A percentile compares a stretch with the other conserved stretches of the same genome.
Conservation (phyloP, 2,329 filamentous ascomycete genomes). For the Nemania bipapillata region DNA sequence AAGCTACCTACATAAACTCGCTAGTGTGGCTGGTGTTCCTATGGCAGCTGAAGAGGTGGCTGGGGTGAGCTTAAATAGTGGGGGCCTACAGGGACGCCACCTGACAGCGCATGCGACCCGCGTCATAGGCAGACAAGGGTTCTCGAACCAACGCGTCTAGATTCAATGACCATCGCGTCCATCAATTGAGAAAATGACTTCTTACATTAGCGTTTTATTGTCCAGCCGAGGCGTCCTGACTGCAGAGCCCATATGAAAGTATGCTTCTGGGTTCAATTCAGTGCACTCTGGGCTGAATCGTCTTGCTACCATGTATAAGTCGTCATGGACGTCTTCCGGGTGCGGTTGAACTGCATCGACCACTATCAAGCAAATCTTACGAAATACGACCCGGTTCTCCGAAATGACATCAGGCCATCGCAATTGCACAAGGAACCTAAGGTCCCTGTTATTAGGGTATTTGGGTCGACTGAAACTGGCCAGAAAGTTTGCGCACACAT, state of each 20-base stretch:
- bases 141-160: constrained; percentile 32
- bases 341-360: constrained; percentile 95
- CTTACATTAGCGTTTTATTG: neutral
- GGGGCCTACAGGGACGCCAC: constrained; percentile 17
- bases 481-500: constrained; percentile 97
- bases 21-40: constrained; percentile 30
- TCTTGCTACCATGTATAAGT: constrained; percentile 30
- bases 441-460: constrained; percentile 87
- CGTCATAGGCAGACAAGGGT: constrained; percentile 23
- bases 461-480: constrained; percentile 91
- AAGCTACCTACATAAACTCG: neutral
- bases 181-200: neutral
- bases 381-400: constrained; percentile 81
- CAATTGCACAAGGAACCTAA: constrained; percentile 72
- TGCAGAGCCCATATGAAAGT: constrained; percentile 2
- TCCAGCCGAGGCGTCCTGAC: neutral
- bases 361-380: constrained; percentile 87
- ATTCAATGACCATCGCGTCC: constrained; percentile 16
- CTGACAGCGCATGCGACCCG: constrained; percentile 38
- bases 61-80: neutral
- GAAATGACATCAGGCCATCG: constrained; percentile 69
- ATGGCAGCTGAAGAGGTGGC: constrained; percentile 21
- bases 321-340: constrained; percentile 78
- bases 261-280: constrained; percentile 3
- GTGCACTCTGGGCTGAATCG: neutral